Evolutionary conservation across 345 rosid species (phyloP), one percentile per base, ranked within the genome.

Genomic region (Balakata baccata): DNA sequence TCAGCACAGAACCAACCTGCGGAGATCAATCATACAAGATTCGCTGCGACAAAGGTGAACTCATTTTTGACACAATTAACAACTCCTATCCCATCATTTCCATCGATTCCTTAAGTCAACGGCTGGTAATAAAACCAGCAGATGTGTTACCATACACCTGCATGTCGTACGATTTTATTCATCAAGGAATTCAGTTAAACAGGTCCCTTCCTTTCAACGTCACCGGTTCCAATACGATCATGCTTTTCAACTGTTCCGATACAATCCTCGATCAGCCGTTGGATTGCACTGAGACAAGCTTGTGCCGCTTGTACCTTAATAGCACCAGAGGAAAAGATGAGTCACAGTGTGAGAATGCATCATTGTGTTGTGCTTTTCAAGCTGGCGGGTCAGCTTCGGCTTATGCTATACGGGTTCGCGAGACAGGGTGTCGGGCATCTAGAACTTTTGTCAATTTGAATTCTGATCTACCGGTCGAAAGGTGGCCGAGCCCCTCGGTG

Each of bases 21-120:
- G 88, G 91, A 23, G 88, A 87, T 71, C 88, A 76, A 49, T 71
- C 67, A 0, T 86, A 87, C 85, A 79, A 73, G 65, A 68, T 86
- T 68, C 76, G 77, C 17, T 87, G 91, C 70, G 60, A 78, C 13
- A 37, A 73, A 17, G 73, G 77, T 0, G n/a, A 75, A 5, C 82
- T 86, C 23, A 6, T 74, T 22, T 84, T 87, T 20, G 17, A 69
- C 17, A 6, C 46, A 3, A 14, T 59, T 41, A 11, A 23, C 18
- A 41, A 22, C 7, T 56, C 6, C 29, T 57, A 87, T 47, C 74
- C 81, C 25, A 83, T 87, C 81, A 70, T 63, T 29, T 62, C 83
- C 75, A 70, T 87, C 67, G 49, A 66, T 52, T 76, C 84, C 0
- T 53, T 51, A 3, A 77, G 3, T 58, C 86, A 80, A 68, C 80